phyloP scores from a whole-genome alignment of 495 filamentous ascomycete genomes.

The Thermothielavioides terrestris region DNA sequence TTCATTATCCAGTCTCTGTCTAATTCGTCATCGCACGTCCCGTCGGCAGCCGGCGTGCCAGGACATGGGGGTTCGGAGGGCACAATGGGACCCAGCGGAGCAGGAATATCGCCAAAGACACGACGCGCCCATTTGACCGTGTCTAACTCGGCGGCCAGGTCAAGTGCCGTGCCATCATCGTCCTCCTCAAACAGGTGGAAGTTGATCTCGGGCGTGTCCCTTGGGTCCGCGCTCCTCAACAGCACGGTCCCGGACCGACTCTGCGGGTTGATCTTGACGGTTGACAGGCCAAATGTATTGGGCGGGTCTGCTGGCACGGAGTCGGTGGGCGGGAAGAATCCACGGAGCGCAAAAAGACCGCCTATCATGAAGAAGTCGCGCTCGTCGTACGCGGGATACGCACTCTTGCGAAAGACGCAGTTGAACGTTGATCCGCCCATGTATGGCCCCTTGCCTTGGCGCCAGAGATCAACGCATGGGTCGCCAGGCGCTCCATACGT shows the following conservation, averaged over 20 bases:
- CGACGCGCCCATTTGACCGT: constrained; percentile 48
- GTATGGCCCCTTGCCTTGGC: constrained; percentile 12
- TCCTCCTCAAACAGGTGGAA: constrained; percentile 38
- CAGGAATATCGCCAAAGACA: constrained; percentile 7
- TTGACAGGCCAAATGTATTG: constrained; percentile 10
- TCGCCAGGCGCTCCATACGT: constrained; percentile 19
- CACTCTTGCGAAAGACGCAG: constrained; percentile 11
- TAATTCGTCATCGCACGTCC: constrained; percentile 4
- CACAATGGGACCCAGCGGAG: constrained; percentile 33
- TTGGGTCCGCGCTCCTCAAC: constrained; percentile 32
- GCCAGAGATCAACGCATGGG: constrained; percentile 14
- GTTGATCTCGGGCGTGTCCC: constrained; percentile 36
- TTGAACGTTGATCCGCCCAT: constrained; percentile 4
- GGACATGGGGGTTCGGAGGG: constrained; percentile 37
- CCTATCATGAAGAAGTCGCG: constrained; percentile 28
- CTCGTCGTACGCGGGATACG: constrained; percentile 6
- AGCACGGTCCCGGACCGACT: constrained; percentile 37
- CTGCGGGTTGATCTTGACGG: constrained; percentile 24
- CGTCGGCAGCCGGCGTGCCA: constrained; percentile 36
- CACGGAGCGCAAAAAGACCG: constrained; percentile 18
- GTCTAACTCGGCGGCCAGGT: constrained; percentile 44
- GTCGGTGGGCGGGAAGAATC: constrained; percentile 25
- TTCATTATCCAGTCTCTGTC: constrained; percentile 26
- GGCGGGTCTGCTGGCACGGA: constrained; percentile 8
- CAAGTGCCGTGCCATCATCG: constrained; percentile 15